These are phyloP conservation scores for Quercus robur DNA, from an alignment of 306 rosid species.

Conservation along the genomic window DNA sequence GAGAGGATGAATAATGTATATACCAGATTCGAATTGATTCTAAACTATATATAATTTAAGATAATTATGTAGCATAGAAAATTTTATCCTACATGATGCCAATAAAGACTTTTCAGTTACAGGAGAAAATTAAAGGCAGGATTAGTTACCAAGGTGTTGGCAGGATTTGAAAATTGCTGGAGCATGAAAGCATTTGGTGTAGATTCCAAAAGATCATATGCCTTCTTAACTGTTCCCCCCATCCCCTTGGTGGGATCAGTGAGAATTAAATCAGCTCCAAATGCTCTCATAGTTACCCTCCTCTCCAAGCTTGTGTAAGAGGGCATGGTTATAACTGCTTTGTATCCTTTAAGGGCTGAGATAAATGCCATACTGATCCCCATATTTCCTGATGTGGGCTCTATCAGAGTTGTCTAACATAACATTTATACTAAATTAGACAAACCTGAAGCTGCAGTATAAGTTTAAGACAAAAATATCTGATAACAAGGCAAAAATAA, in stretches of 20 bases:
- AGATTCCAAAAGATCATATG: conserved; percentile 70
- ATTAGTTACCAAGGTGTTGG: conserved; percentile 56
- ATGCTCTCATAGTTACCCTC: conserved; percentile 80
- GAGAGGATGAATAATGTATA: neutral
- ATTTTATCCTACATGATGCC: neutral
- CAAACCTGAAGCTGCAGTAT: neutral
- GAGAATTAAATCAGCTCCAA: conserved; percentile 82
- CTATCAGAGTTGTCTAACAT: conserved; percentile 66
- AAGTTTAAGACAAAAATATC: neutral
- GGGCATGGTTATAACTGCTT: conserved; percentile 81
- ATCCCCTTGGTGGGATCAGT: conserved; percentile 83
- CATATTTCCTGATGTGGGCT: conserved; percentile 94
- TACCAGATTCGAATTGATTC: neutral
- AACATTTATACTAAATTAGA: conserved; percentile 3
- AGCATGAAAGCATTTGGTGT: conserved; percentile 83
- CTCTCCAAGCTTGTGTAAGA: conserved; percentile 77
- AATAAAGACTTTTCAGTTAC: neutral
- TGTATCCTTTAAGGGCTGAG: conserved; percentile 81
- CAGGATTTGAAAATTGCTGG: conserved; percentile 88
- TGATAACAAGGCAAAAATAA: neutral
- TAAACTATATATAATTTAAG: neutral
- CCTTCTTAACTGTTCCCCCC: conserved; percentile 87
- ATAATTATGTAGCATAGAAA: neutral
- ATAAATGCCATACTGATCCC: conserved; percentile 87
- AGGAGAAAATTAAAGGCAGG: neutral